Base-by-base conservation (phyloP, 306 rosid species). In the Prosopis cineraria region DNA sequence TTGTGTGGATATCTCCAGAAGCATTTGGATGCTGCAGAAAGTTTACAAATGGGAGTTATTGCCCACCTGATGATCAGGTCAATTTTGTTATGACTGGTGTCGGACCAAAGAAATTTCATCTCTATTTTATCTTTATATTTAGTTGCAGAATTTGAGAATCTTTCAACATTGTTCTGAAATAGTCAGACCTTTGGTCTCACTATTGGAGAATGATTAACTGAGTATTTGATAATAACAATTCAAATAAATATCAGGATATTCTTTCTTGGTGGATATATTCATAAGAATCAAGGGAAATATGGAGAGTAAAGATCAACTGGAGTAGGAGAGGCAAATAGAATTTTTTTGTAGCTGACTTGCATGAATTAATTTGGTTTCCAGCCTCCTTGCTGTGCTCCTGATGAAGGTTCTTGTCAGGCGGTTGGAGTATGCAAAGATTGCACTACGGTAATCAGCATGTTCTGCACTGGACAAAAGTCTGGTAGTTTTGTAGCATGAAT, bases 11-110 rank as follows among this genome's bases (percentile, higher is more conserved):
- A 74, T 95, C 99, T 80, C 99, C 99, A 63, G 98, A 95, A 86
- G 99, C 99, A 82, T 95, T 95, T 91, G 99, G 99, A 72, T 95
- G 99, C 90, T 95, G 99, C 87, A 89, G 98, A 83, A 95, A 95
- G 87, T 95, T 95, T 84, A 89, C 85, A 11, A 91, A 93, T 86
- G 93, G 85, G 71, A 88, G 91, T 53, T 93, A 89, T 74, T 95
- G 98, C 77, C 97, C 99, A 43, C 99, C 98, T 14, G 90, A 91
- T 91, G 99, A 95, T 86, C 98, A 95, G 97, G 99, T 95, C 81
- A 20, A 22, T 68, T 41, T 24, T 24, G 45, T 66, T 37, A 10
- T 37, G 8, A 67, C 37, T 10, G 50, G 50, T 34, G 66, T 77
- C 55, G 48, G 72, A 53, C 76, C 50, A 63, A 59, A 33, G 69